Percentiles rank a stretch among this genome's conserved stretches.
phyloP scores from a whole-genome alignment of 2,329 filamentous ascomycete genomes.

The Xylaria sp. region DNA sequence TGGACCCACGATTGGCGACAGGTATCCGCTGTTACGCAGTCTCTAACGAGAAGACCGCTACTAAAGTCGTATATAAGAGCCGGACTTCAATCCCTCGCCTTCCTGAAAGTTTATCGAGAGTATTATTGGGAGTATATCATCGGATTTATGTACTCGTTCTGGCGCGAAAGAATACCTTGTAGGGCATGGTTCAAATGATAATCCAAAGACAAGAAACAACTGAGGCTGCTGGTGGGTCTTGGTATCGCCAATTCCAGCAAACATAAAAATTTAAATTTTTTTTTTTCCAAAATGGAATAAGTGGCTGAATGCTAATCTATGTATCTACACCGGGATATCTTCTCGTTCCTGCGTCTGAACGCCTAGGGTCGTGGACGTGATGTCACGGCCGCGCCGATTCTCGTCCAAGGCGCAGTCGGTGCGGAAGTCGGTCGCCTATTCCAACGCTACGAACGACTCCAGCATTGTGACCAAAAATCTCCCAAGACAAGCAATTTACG shows the following conservation, averaged over 20 bases:
- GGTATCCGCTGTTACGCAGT: not conserved
- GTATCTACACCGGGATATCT: no score
- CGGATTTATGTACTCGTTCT: no score
- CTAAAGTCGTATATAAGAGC: no score
- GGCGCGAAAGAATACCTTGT: no score
- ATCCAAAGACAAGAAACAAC: no score
- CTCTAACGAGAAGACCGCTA: no score
- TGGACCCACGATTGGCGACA: not conserved
- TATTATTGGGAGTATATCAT: no score
- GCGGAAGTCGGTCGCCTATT: slow-evolving; percentile 1
- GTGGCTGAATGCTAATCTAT: not conserved
- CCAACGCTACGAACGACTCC: not conserved
- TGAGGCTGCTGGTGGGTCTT: no score
- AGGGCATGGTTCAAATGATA: no score
- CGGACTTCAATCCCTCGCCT: no score
- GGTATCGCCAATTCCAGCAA: not conserved
- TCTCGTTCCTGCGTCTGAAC: not conserved
- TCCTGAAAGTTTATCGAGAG: no score
- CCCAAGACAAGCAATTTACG: not conserved
- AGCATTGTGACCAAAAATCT: not conserved
- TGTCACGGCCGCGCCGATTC: not conserved
- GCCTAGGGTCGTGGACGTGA: not conserved
- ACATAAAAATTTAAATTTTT: not conserved
- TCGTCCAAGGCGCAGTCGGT: not conserved
- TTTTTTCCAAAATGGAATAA: not conserved